These are phyloP conservation scores for Marchantia paleacea DNA, from an alignment of 225 moss, liverwort and hornwort species.

Conservation along the genomic window DNA sequence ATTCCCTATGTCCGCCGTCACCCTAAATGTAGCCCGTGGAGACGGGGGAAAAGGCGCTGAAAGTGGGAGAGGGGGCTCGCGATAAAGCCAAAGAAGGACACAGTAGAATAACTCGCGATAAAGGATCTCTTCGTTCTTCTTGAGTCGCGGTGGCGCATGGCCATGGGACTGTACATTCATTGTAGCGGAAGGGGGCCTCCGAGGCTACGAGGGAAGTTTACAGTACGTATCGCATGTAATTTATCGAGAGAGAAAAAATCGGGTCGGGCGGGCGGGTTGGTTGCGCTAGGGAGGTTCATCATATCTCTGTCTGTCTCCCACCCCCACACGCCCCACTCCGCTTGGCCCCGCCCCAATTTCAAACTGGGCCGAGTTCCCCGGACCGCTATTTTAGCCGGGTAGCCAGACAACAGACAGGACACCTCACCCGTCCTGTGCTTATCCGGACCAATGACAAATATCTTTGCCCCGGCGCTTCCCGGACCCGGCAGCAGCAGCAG, in stretches of 20 bases:
- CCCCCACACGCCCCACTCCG: neutral
- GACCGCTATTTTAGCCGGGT: constrained; percentile 10
- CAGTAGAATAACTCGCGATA: too few relatives aligned
- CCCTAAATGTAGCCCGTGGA: constrained; percentile 9
- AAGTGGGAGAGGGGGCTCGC: too few relatives aligned
- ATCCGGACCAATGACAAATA: neutral
- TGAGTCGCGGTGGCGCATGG: neutral
- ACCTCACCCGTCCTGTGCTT: neutral
- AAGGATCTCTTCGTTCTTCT: neutral
- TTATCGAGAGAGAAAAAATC: neutral
- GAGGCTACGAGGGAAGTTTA: neutral
- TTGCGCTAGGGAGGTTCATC: neutral
- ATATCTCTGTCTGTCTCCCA: neutral
- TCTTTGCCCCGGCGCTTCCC: neutral
- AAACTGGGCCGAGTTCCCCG: constrained; percentile 6
- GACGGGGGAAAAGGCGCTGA: neutral
- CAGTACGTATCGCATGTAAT: neutral
- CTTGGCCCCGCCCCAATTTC: neutral
- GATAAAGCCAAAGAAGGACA: too few relatives aligned
- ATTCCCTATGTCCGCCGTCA: constrained; percentile 22
- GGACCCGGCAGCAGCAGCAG: neutral
- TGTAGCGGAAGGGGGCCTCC: neutral
- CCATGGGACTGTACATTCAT: neutral
- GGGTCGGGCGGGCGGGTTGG: neutral
- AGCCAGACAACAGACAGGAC: neutral